These are phyloP conservation scores for Trebouxia sp. DNA, from an alignment of 139 green algal species.

Conservation along the genomic window DNA sequence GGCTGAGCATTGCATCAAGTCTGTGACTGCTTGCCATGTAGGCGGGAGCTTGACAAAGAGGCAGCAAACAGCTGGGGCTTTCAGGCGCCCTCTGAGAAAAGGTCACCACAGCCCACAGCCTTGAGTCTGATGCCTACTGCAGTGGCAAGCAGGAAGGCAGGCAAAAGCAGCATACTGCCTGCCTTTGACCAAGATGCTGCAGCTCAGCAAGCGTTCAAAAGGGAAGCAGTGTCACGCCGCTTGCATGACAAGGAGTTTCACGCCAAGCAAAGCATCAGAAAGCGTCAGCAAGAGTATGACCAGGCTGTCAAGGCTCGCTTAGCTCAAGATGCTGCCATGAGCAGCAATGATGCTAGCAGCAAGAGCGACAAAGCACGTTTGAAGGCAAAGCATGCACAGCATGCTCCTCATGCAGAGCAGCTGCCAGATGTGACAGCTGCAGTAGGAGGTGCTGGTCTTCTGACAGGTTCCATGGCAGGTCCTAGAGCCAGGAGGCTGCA, in stretches of 20 bases:
- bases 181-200: not conserved
- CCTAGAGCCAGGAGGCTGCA: conserved; percentile 3
- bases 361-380: not conserved
- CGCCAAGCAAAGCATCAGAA: not conserved
- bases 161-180: not conserved
- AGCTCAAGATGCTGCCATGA: not conserved
- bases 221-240: not conserved
- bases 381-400: not conserved
- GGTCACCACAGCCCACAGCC: not conserved
- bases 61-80: conserved; percentile 18
- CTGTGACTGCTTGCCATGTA: not conserved
- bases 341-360: not conserved
- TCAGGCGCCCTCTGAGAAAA: not conserved
- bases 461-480: not conserved
- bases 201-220: conserved; percentile 4
- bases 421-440: not conserved
- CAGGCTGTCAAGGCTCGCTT: conserved; percentile 20
- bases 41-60: conserved; percentile 9
- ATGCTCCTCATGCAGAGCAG: too few species aligned
- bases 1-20: not conserved
- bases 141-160: not conserved
- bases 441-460: not conserved
- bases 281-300: conserved; percentile 25
- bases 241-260: conserved; percentile 1
- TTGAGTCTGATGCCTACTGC: not conserved